A percentile compares a stretch with the other conserved stretches of the same genome.
phyloP scores from a whole-genome alignment of 768 basidiomycete species.

The Mycena capillaripes region DNA sequence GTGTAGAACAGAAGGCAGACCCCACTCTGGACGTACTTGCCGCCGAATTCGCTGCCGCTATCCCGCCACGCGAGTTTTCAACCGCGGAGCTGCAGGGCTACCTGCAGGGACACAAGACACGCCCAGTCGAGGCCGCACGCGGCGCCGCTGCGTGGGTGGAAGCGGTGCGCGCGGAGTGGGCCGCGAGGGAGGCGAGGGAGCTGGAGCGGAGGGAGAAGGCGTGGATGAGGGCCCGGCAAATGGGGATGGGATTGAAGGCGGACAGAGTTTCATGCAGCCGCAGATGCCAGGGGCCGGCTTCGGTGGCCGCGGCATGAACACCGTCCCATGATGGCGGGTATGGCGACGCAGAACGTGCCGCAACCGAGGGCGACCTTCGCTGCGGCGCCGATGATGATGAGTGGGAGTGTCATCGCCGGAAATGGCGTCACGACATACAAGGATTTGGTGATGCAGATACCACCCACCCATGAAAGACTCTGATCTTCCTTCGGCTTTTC shows the following conservation, averaged over 20 bases:
- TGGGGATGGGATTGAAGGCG: background rate
- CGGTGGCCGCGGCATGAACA: too few species aligned
- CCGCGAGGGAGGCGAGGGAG: constrained; percentile 50
- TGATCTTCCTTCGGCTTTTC: too few species aligned
- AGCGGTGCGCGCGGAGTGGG: constrained; percentile 48
- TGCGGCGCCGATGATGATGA: too few species aligned
- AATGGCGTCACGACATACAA: too few species aligned
- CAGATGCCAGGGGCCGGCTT: too few species aligned
- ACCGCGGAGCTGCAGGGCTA: constrained; percentile 75
- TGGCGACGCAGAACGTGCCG: too few species aligned
- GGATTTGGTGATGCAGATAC: too few species aligned
- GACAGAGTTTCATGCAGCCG: background rate
- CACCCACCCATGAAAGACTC: too few species aligned
- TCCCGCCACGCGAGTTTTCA: constrained; percentile 65
- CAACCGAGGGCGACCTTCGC: too few species aligned
- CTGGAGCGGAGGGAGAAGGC: constrained; percentile 36
- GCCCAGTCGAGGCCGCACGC: constrained; percentile 51
- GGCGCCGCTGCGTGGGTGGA: constrained; percentile 57
- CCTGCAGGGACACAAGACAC: constrained; percentile 59
- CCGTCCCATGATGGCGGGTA: too few species aligned
- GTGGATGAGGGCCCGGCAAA: background rate
- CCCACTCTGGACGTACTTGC: constrained; percentile 53
- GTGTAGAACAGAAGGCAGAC: too few species aligned
- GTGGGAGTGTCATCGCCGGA: too few species aligned
- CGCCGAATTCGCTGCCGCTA: constrained; percentile 50